Evolutionary conservation across 179 eudicot genomes (phyloP).

Genomic region (Spinacia oleracea): DNA sequence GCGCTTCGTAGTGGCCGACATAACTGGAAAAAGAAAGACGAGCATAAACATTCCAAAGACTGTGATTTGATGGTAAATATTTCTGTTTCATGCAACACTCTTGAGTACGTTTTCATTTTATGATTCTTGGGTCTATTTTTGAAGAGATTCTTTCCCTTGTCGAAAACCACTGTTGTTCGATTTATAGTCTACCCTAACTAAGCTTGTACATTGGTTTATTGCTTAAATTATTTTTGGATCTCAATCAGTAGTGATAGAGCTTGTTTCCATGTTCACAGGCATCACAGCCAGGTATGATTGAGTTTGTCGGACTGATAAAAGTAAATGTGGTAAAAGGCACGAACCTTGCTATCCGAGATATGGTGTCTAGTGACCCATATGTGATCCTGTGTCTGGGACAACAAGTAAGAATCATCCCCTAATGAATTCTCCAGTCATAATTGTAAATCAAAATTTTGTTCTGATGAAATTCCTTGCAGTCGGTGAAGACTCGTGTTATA

Average conservation of each 20-base stretch:
- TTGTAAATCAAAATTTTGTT: background rate
- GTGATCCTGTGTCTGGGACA: conserved; percentile 82
- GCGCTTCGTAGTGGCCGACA: conserved; percentile 81
- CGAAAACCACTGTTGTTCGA: background rate
- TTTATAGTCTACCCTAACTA: background rate
- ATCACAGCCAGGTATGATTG: conserved; percentile 93
- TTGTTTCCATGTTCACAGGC: conserved; percentile 2
- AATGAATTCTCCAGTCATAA: background rate
- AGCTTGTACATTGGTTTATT: background rate
- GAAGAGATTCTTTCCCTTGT: background rate
- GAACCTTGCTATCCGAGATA: conserved; percentile 88
- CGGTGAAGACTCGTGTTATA: conserved; percentile 88
- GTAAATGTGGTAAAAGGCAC: conserved; percentile 90
- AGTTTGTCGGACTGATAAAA: conserved; percentile 87
- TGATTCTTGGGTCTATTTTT: background rate
- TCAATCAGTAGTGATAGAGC: background rate
- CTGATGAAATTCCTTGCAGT: conserved; percentile 55
- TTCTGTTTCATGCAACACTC: background rate
- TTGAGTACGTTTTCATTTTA: background rate
- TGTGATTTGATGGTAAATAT: conserved; percentile 55
- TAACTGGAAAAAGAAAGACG: conserved; percentile 79
- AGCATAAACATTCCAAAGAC: conserved; percentile 46
- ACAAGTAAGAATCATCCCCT: conserved; percentile 58
- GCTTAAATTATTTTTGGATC: background rate
- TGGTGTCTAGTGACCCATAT: conserved; percentile 92